These are phyloP conservation scores for Aspergillus pseudotamarii DNA, from an alignment of 2,329 filamentous ascomycete genomes.

Conservation along the genomic window DNA sequence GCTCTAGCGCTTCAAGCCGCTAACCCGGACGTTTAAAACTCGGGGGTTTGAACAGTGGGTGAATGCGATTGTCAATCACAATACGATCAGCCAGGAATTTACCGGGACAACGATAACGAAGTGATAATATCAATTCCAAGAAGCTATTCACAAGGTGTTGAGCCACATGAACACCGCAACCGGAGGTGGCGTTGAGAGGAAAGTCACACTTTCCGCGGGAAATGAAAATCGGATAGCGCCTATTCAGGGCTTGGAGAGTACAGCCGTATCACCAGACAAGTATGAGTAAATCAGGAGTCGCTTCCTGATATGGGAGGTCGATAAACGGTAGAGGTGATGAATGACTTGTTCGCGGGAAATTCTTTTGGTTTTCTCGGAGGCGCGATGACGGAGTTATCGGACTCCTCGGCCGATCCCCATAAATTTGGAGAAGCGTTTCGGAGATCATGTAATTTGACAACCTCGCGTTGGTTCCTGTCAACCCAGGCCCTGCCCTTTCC, in stretches of 20 bases:
- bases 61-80: not conserved
- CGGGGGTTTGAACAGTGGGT: not conserved
- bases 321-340: constrained; percentile 11
- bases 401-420: constrained; percentile 30
- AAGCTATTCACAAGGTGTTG: constrained; percentile 2
- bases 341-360: constrained; percentile 33
- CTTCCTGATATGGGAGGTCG: constrained; percentile 9
- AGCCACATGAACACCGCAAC: not conserved
- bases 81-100: not conserved
- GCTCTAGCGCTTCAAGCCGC: not conserved
- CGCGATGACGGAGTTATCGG: constrained; percentile 43
- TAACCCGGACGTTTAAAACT: not conserved
- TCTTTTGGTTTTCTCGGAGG: constrained; percentile 36
- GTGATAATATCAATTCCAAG: not conserved
- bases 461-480: not conserved
- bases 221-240: not conserved
- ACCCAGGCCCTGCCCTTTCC: not conserved
- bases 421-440: constrained; percentile 5
- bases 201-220: not conserved
- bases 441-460: not conserved
- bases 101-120: not conserved
- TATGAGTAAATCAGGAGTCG: not conserved
- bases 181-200: not conserved
- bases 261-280: not conserved
- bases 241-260: not conserved